A percentile compares a stretch with the other conserved stretches of the same genome.
Conservation (phyloP, 768 basidiomycete species). For the Chiua virens region DNA sequence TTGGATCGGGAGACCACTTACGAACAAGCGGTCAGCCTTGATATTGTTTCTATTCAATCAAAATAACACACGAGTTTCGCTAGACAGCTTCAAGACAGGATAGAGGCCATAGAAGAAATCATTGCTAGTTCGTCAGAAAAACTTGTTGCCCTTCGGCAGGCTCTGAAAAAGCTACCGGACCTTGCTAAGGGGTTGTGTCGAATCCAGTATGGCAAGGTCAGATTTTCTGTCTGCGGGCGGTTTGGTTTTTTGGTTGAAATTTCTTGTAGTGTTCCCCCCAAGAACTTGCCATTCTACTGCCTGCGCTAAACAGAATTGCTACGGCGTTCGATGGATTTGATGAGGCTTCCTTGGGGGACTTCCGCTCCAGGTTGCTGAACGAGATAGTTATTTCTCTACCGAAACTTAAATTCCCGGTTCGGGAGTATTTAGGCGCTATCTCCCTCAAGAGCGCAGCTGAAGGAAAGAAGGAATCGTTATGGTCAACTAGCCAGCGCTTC, state of each 20-base stretch:
- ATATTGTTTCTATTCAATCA: background rate
- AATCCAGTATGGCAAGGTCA: conserved; percentile 88
- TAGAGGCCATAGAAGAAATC: conserved; percentile 87
- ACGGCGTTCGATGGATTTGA: conserved; percentile 55
- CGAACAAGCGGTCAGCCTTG: conserved; percentile 58
- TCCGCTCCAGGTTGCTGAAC: conserved; percentile 67
- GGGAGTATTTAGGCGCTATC: conserved; percentile 54
- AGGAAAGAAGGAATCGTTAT: conserved; percentile 69
- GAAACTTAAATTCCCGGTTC: conserved; percentile 53
- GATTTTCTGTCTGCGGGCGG: conserved; percentile 7
- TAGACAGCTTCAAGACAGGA: conserved; percentile 73
- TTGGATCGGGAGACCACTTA: conserved; percentile 87
- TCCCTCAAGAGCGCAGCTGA: conserved; percentile 61
- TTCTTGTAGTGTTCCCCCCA: conserved; percentile 68
- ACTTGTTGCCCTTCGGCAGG: conserved; percentile 63
- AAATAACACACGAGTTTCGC: background rate
- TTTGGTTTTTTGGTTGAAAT: background rate
- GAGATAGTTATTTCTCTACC: conserved; percentile 71
- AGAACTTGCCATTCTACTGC: conserved; percentile 75
- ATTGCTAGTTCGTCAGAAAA: conserved; percentile 56
- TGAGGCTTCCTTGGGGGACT: conserved; percentile 47
- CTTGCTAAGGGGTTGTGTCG: conserved; percentile 82
- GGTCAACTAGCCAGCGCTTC: conserved; percentile 55
- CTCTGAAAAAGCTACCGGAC: conserved; percentile 81
- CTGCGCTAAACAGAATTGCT: conserved; percentile 72